Conservation (phyloP, 192 early-diverging fungal species). For the Rhizophlyctis rosea region DNA sequence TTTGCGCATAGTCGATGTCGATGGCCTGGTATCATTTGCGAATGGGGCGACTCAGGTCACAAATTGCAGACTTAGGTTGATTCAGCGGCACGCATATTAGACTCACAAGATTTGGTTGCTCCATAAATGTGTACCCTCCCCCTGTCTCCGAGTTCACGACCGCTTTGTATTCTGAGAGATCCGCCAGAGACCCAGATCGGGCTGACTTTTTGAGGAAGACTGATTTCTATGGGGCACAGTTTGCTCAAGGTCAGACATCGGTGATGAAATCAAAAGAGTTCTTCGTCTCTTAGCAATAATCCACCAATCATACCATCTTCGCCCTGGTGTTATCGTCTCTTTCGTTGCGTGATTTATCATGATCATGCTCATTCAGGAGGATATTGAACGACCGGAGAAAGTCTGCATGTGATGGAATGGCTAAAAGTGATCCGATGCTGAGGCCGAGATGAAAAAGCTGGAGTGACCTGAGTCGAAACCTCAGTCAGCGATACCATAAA, state of each 20-base stretch:
- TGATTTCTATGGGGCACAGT: constrained; percentile 19
- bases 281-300: background rate
- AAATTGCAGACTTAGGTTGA: background rate
- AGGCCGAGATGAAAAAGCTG: constrained; percentile 38
- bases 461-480: constrained; percentile 9
- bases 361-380: constrained; percentile 37
- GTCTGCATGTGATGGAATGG: constrained; percentile 28
- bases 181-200: constrained; percentile 2
- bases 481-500: background rate
- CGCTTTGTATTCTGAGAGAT: constrained; percentile 17
- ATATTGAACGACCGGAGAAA: constrained; percentile 35
- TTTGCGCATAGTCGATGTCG: constrained; percentile 35
- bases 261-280: background rate
- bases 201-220: constrained; percentile 21
- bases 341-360: constrained; percentile 25
- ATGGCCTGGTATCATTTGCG: constrained; percentile 26
- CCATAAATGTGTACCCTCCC: constrained; percentile 32
- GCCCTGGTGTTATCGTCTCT: constrained; percentile 3
- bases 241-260: background rate
- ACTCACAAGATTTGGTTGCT: constrained; percentile 33
- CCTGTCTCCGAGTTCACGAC: constrained; percentile 7
- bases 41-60: background rate
- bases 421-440: constrained; percentile 31
- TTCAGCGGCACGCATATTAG: background rate
- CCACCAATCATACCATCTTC: constrained; percentile 19